Conservation (phyloP, 1,284 basidiomycete genomes). For the Melampsora americana region DNA sequence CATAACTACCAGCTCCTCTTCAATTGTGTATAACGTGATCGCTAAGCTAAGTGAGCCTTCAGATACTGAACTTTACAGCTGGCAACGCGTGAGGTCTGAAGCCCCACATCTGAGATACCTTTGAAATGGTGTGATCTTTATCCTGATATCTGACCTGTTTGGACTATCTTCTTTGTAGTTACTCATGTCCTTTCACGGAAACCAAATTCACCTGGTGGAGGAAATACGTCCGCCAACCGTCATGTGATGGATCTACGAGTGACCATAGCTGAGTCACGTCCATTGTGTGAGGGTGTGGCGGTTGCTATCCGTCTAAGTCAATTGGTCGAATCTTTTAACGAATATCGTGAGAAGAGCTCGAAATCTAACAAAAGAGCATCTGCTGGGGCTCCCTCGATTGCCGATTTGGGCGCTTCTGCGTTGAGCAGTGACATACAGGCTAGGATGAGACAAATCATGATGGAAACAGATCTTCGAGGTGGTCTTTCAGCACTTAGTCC, state of each 20-base stretch:
- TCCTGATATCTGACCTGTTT: not conserved
- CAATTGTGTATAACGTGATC: constrained; percentile 29
- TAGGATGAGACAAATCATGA: constrained; percentile 24
- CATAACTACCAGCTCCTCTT: constrained; percentile 30
- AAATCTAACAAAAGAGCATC: constrained; percentile 22
- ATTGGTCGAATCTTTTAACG: constrained; percentile 16
- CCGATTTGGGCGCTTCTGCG: constrained; percentile 28
- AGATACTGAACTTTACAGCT: not conserved
- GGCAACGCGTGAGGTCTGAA: too few species aligned
- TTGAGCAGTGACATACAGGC: constrained; percentile 13
- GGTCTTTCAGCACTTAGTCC: not conserved
- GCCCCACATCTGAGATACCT: too few species aligned
- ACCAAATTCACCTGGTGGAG: constrained; percentile 7
- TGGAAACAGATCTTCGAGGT: constrained; percentile 13
- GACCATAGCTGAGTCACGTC: constrained; percentile 36
- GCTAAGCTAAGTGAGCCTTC: constrained; percentile 29
- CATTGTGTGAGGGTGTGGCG: constrained; percentile 37
- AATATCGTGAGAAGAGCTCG: constrained; percentile 16
- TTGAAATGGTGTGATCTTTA: not conserved
- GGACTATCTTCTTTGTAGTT: constrained; percentile 10
- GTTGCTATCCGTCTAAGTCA: constrained; percentile 26
- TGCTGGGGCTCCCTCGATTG: constrained; percentile 16
- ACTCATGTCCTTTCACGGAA: constrained; percentile 29
- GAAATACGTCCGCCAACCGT: constrained; percentile 24
- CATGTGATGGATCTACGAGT: constrained; percentile 37